These are phyloP conservation scores for Cryptomeria japonica DNA, from an alignment of 75 land plant species.

Conservation along the genomic window DNA sequence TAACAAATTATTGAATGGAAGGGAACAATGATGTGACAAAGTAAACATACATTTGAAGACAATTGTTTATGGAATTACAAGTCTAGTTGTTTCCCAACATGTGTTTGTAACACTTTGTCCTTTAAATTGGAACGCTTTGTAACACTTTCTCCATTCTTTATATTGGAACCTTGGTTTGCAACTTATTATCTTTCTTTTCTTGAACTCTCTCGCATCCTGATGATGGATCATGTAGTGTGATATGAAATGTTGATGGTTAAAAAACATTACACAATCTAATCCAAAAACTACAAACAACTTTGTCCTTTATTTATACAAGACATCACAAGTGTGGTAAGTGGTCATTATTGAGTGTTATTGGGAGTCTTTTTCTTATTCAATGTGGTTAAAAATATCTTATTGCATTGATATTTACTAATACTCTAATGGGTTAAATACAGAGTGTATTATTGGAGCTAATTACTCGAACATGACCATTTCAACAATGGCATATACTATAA, in stretches of 20 bases:
- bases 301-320: constrained; percentile 79
- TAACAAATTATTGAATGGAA: constrained; percentile 76
- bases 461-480: not conserved
- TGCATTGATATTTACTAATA: not conserved
- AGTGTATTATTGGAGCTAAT: not conserved
- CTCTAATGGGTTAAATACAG: not conserved
- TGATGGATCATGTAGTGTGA: no score
- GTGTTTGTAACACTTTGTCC: constrained; percentile 56
- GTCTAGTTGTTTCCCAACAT: constrained; percentile 65
- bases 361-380: not conserved
- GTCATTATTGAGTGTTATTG: not conserved
- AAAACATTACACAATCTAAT: no score
- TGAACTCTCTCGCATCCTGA: no score
- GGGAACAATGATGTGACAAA: constrained; percentile 89
- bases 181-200: no score
- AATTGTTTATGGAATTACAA: constrained; percentile 77
- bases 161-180: no score
- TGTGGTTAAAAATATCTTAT: not conserved
- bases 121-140: no score
- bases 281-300: no score
- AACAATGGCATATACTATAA: not conserved
- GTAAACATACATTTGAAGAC: constrained; percentile 97
- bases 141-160: no score
- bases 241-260: no score
- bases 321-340: constrained; percentile 71